Evolutionary conservation across 2,329 filamentous ascomycete genomes (phyloP).

Genomic region (Ophiostoma triangulosporum): DNA sequence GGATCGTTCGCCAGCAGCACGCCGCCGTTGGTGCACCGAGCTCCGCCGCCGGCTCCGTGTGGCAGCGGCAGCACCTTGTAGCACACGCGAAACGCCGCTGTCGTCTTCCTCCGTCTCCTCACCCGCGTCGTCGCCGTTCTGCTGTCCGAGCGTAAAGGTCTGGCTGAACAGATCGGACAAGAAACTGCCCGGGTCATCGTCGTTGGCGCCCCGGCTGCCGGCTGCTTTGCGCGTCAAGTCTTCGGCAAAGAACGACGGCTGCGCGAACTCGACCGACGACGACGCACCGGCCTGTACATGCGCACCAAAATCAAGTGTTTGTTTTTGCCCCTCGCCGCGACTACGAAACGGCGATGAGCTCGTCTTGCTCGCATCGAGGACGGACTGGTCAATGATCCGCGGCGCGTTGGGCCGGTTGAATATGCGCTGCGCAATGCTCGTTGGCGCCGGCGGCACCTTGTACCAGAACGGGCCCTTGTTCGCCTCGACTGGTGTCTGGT

Average conservation of each 20-base stretch:
- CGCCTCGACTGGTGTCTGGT: slow-evolving; percentile 29
- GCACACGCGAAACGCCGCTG: background rate
- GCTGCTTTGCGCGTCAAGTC: slow-evolving; percentile 9
- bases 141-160: slow-evolving; percentile 26
- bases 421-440: slow-evolving; percentile 47
- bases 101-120: slow-evolving; percentile 1
- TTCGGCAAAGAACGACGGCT: slow-evolving; percentile 47
- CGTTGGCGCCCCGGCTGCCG: background rate
- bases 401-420: slow-evolving; percentile 48
- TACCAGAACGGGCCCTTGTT: slow-evolving; percentile 50
- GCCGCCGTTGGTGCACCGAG: background rate
- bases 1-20: too few relatives aligned
- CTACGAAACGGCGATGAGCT: slow-evolving; percentile 13
- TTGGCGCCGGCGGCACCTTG: slow-evolving; percentile 55
- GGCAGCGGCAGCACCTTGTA: background rate
- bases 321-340: background rate
- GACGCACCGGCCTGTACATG: background rate
- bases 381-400: slow-evolving; percentile 22
- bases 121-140: slow-evolving; percentile 19
- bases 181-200: slow-evolving; percentile 29
- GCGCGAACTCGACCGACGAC: slow-evolving; percentile 21
- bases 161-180: slow-evolving; percentile 31
- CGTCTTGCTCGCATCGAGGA: slow-evolving; percentile 18
- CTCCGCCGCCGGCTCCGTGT: background rate
- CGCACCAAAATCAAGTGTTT: background rate